Evolutionary conservation across 441 rosid genomes (phyloP).

Genomic region (Bruguiera hainesii): DNA sequence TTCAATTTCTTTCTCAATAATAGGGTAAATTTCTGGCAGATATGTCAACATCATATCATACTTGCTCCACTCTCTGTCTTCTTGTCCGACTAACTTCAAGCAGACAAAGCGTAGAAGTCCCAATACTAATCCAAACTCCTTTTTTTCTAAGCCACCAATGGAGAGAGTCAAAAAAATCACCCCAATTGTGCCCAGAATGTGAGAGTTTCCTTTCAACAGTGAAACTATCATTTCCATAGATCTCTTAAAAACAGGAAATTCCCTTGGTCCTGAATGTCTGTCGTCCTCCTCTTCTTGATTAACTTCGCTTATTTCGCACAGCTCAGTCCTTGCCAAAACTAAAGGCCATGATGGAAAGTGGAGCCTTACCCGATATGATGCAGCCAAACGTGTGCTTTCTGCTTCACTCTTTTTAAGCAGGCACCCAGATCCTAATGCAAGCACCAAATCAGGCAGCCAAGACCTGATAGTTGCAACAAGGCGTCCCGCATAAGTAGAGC

Average conservation of each 20-base stretch:
- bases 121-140: slow-evolving; percentile 48
- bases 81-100: slow-evolving; percentile 49
- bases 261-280: slow-evolving; percentile 26
- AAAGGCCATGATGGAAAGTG: slow-evolving; percentile 63
- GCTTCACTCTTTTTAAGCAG: slow-evolving; percentile 33
- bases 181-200: slow-evolving; percentile 61
- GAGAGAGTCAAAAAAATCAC: slow-evolving; percentile 46
- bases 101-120: slow-evolving; percentile 62
- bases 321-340: slow-evolving; percentile 53
- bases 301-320: slow-evolving; percentile 33
- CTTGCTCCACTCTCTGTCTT: slow-evolving; percentile 62
- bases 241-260: slow-evolving; percentile 42
- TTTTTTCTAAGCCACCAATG: slow-evolving; percentile 50
- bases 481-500: slow-evolving; percentile 50
- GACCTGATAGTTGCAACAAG: slow-evolving; percentile 53
- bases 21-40: slow-evolving; percentile 63
- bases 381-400: slow-evolving; percentile 30
- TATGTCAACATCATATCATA: slow-evolving; percentile 66
- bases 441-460: slow-evolving; percentile 91
- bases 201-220: slow-evolving; percentile 39
- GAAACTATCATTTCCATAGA: slow-evolving; percentile 39
- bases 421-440: slow-evolving; percentile 61
- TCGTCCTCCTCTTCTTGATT: slow-evolving; percentile 40
- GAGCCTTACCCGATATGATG: slow-evolving; percentile 39
- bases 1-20: slow-evolving; percentile 56